phyloP scores from a whole-genome alignment of 139 green algal species.

The Haematococcus lacustris region DNA sequence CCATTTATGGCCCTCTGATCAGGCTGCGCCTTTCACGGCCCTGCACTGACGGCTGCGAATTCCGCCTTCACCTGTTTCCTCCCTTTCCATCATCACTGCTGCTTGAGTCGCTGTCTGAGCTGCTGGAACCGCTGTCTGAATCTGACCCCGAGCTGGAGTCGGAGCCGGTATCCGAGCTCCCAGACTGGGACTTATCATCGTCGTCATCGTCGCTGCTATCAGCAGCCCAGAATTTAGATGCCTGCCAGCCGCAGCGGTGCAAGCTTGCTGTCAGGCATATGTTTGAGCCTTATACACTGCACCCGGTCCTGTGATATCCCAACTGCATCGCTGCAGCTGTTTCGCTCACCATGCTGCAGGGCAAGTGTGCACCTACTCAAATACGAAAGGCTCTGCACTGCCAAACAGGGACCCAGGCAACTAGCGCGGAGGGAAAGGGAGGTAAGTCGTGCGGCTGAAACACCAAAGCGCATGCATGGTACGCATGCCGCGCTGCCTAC shows the following conservation, averaged over 20 bases:
- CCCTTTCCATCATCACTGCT: constrained; percentile 1
- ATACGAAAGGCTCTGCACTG: no score
- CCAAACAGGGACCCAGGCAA: no score
- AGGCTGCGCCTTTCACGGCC: neutral
- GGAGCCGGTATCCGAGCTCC: constrained; percentile 25
- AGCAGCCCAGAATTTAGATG: constrained; percentile 16
- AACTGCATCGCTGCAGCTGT: no score
- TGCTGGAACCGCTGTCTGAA: constrained; percentile 32
- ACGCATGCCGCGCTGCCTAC: no score
- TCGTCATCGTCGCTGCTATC: constrained; percentile 12
- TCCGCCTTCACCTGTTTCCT: constrained; percentile 1
- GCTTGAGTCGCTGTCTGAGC: constrained; percentile 15
- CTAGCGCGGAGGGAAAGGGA: no score
- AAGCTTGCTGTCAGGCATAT: no score
- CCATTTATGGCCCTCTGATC: neutral
- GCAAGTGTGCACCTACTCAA: no score
- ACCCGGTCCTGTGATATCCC: no score
- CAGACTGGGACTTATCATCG: constrained; percentile 11
- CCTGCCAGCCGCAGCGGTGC: neutral
- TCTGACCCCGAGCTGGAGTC: constrained; percentile 31
- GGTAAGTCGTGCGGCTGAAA: no score
- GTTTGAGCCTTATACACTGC: no score
- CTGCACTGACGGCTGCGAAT: neutral
- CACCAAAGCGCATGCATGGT: no score
- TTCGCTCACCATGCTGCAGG: no score